Evolutionary conservation across 148 eudicot species (phyloP), one percentile per base, ranked within the genome.

Genomic region (Amaranthus palmeri): DNA sequence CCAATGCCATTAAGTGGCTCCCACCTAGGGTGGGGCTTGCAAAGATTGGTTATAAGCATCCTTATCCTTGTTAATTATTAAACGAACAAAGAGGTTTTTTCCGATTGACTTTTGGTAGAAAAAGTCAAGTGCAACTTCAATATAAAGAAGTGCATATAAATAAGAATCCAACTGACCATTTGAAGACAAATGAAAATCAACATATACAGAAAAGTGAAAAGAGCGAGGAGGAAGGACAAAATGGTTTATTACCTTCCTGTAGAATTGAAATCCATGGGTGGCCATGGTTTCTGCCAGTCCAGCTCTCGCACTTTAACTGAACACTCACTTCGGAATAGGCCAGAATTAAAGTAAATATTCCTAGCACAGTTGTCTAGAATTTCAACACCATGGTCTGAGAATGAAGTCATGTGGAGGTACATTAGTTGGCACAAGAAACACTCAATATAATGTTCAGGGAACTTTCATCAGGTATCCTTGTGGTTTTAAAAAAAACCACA

Each of bases 301-400:
- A 96, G 97, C 87, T 96, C 99, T 50, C 93, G 92, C 51, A 92
- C 97, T 82, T 78, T 83, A 74, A 88, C 85, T 25, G 92, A 79
- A 63, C 88, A 84, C 71, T 83, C 75, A 55, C 75, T 69, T 56
- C 79, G 74, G 61, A 87, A 79, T 15, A 80, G 46, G 72, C 74
- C 85, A 59, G 85, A 82, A 84, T 96, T 96, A 67, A 83, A 80
- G 72, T 70, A 58, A 74, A 90, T 86, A 80, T 96, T 93, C 43
- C 77, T 77, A 58, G 86, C 84, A 79, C 99, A 92, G 72, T 92
- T 92, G 71, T 80, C 83, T 60, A 96, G 93, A 54, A 92, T 76
- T 75, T 85, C 88, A 65, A 76, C 84, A 10, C 96, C 97, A 54
- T 68, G 81, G 74, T 95, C 99, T 91, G 89, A 61, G 46, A 73